Conservation (phyloP, 2,329 filamentous ascomycete species). For the Blumeria hordei region DNA sequence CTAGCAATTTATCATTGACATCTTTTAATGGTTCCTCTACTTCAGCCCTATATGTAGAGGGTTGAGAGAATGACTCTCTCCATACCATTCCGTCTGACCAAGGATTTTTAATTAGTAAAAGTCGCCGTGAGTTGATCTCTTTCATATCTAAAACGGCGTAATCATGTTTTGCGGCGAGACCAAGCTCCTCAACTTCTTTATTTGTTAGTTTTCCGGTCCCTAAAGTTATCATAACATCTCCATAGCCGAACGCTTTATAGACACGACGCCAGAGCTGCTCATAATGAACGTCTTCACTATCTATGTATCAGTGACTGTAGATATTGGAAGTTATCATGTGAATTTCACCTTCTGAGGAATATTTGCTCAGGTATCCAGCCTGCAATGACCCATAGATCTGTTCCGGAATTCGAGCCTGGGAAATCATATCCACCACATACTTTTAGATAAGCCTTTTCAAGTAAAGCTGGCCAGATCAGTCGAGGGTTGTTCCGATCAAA, state of each 20-base stretch:
- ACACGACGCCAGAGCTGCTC: slow-evolving; percentile 58
- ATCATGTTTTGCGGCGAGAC: slow-evolving; percentile 74
- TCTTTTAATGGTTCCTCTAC: slow-evolving; percentile 4
- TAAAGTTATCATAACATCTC: slow-evolving; percentile 69
- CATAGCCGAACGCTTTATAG: slow-evolving; percentile 45
- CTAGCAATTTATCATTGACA: slow-evolving; percentile 8
- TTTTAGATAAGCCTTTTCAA: slow-evolving; percentile 94
- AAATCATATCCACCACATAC: slow-evolving; percentile 92
- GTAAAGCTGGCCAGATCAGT: slow-evolving; percentile 73
- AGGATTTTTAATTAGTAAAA: slow-evolving; percentile 78
- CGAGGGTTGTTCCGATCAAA: slow-evolving; percentile 60
- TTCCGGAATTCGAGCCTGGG: slow-evolving; percentile 88
- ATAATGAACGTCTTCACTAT: slow-evolving; percentile 52
- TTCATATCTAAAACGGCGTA: slow-evolving; percentile 72
- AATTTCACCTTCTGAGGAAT: slow-evolving; percentile 48
- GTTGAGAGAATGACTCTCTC: slow-evolving; percentile 24
- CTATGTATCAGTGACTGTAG: not conserved
- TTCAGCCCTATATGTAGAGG: slow-evolving; percentile 1
- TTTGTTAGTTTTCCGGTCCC: slow-evolving; percentile 65
- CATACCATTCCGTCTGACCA: slow-evolving; percentile 69
- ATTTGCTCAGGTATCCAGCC: slow-evolving; percentile 96
- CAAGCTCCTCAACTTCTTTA: slow-evolving; percentile 55
- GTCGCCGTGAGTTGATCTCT: slow-evolving; percentile 34
- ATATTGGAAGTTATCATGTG: not conserved
- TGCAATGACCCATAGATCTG: slow-evolving; percentile 75